A percentile compares a stretch with the other conserved stretches of the same genome.
Evolutionary conservation across 2,329 filamentous ascomycete species (phyloP).

Genomic region (Aspergillus fumigatiaffinis): DNA sequence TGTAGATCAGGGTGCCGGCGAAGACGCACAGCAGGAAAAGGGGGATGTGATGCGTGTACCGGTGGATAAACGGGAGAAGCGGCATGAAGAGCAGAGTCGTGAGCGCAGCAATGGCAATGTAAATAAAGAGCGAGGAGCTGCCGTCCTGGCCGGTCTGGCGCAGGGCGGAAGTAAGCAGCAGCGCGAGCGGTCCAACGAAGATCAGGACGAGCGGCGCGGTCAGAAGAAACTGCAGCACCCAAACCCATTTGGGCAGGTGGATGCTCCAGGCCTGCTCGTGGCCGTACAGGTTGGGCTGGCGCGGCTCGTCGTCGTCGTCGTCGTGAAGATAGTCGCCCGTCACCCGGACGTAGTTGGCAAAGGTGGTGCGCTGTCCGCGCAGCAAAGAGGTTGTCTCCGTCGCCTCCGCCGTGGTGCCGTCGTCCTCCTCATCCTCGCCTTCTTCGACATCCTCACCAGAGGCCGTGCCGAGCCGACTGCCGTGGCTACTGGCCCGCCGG

Average conservation of each 20-base stretch:
- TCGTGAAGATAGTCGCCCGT: conserved; percentile 25
- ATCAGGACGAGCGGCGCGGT: conserved; percentile 74
- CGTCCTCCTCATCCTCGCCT: conserved; percentile 32
- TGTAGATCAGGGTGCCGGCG: conserved; percentile 74
- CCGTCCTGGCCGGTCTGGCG: conserved; percentile 84
- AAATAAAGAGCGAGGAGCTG: conserved; percentile 65
- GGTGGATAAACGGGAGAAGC: conserved; percentile 77
- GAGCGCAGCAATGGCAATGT: conserved; percentile 65
- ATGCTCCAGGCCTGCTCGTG: conserved; percentile 84
- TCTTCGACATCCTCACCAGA: conserved; percentile 37
- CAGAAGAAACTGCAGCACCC: conserved; percentile 80
- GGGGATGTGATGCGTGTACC: conserved; percentile 78
- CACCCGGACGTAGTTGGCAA: conserved; percentile 50
- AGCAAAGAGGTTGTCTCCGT: conserved; percentile 58
- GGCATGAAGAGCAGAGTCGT: conserved; percentile 72
- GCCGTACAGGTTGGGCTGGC: conserved; percentile 50
- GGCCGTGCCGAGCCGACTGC: conserved; percentile 41
- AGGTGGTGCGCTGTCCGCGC: conserved; percentile 50
- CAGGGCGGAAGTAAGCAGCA: conserved; percentile 68
- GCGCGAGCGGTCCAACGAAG: conserved; percentile 69
- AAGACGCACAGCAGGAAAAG: conserved; percentile 71
- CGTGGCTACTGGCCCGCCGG: conserved; percentile 33
- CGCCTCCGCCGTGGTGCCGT: conserved; percentile 38
- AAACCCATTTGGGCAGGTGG: conserved; percentile 74
- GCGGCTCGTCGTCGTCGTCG: conserved; percentile 25